Percentiles rank a stretch among this genome's conserved stretches.
Evolutionary conservation across 83 land plant genomes (phyloP).

Genomic region (Thuja plicata): DNA sequence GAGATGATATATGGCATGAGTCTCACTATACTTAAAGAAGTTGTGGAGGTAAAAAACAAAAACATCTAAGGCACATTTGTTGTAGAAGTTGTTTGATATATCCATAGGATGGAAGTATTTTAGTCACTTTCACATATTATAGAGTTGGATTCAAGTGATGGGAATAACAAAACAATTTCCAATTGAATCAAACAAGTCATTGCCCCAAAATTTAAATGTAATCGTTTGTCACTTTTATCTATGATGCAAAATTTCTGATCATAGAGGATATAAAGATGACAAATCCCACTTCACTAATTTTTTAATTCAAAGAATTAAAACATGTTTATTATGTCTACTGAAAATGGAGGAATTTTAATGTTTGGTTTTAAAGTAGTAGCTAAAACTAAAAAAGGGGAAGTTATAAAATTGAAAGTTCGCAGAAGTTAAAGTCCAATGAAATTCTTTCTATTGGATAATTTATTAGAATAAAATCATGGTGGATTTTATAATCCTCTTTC

Average conservation of each 20-base stretch:
- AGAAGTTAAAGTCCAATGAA: too few relatives aligned
- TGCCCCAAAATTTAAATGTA: neutral
- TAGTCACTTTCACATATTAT: slow-evolving; percentile 18
- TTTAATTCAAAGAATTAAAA: too few relatives aligned
- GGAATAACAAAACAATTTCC: neutral
- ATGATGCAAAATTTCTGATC: neutral
- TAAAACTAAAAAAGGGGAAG: too few relatives aligned
- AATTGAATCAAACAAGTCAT: neutral
- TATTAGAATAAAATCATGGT: too few relatives aligned
- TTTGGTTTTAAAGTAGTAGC: too few relatives aligned
- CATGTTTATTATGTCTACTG: too few relatives aligned
- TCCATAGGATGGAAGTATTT: slow-evolving; percentile 20
- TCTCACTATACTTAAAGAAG: slow-evolving; percentile 13
- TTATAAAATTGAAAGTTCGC: too few relatives aligned
- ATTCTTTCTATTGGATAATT: too few relatives aligned
- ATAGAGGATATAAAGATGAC: neutral
- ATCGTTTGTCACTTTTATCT: neutral
- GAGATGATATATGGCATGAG: neutral
- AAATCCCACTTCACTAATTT: too few relatives aligned
- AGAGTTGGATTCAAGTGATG: neutral
- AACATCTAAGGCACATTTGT: slow-evolving; percentile 4
- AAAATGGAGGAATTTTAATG: too few relatives aligned
- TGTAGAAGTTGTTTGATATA: slow-evolving; percentile 13
- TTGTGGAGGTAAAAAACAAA: neutral
- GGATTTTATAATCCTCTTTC: too few relatives aligned